Evolutionary conservation across 306 rosid genomes (phyloP).

Genomic region (Ceratonia siliqua): DNA sequence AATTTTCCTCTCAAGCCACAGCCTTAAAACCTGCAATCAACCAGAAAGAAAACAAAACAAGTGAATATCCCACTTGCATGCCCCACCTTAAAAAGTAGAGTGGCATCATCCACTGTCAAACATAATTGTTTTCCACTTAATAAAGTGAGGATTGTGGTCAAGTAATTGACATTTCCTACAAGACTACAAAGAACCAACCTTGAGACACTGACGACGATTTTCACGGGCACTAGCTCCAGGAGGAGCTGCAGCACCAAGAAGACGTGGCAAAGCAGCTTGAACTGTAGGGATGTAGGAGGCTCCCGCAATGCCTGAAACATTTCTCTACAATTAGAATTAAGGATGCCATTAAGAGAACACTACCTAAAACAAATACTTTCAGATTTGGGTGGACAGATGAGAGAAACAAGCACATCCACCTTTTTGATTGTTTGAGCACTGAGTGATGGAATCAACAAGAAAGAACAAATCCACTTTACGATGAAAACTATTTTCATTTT

Average conservation of each 20-base stretch:
- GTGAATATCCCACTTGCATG: not conserved
- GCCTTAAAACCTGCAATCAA: constrained; percentile 76
- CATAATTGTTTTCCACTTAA: constrained; percentile 16
- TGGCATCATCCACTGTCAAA: not conserved
- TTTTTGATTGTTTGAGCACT: constrained; percentile 90
- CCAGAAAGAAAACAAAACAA: constrained; percentile 25
- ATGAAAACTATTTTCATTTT: constrained; percentile 81
- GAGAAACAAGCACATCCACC: constrained; percentile 45
- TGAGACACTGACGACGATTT: constrained; percentile 98
- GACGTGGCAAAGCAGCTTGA: constrained; percentile 98
- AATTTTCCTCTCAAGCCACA: constrained; percentile 98
- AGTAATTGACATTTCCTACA: constrained; percentile 22
- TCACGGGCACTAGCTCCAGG: constrained; percentile 89
- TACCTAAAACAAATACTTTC: constrained; percentile 11
- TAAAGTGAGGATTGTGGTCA: constrained; percentile 1
- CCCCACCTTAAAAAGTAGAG: not conserved
- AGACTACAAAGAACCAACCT: constrained; percentile 50
- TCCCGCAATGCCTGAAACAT: constrained; percentile 85
- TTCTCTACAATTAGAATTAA: constrained; percentile 18
- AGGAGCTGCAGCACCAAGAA: constrained; percentile 98
- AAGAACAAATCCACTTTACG: constrained; percentile 96
- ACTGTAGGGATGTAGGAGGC: constrained; percentile 91
- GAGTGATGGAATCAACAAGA: constrained; percentile 98
- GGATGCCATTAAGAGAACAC: constrained; percentile 19
- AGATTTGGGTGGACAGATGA: not conserved